Evolutionary conservation across 2,329 filamentous ascomycete species (phyloP), one percentile per base, ranked within the genome.

Genomic region (Metarhizium humberi): DNA sequence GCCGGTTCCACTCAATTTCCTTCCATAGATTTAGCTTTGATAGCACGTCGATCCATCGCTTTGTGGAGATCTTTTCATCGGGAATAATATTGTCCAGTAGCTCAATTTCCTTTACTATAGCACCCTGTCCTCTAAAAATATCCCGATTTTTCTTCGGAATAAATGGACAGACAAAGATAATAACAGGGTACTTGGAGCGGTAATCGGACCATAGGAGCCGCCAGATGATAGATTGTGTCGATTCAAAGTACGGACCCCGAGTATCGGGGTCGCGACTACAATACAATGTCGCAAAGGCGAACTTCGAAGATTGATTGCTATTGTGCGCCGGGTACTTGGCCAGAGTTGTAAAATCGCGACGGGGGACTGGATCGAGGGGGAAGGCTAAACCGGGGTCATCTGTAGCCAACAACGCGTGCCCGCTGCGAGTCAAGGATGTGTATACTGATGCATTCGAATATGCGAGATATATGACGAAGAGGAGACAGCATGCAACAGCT

Each of bases 81-180:
- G 52, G 52, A 2, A 53, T 49, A 14, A 53, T 49, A n/a, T 49
- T 29, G 6, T 53, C 52, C 5, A 53, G 45, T n/a, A 53, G 34
- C 43, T 49, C 52, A 32, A 53, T 53, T 36, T 53, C 52, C 34
- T 49, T 49, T 11, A 53, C 52, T 7, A 53, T 36, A 10, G 52
- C 52, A 4, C 52, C 52, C 20, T 53, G 52, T n/a, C 52, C 52
- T 47, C 25, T 49, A 18, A 53, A 49, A 7, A 53, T 36, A 14
- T 47, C 43, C n/a, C 52, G 52, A 30, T 49, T 40, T 16, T 4
- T 16, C 13, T 49, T 13, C 10, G 52, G 52, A 18, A 53, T 53
- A 14, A 53, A 53, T 7, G 52, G 52, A 11, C 52, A 53, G 18
- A 53, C 52, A 42, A 53, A 53, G 52, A 53, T 46, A n/a, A 53